Evolutionary conservation across 1,284 basidiomycete species (phyloP).

Genomic region (Puccinia hordei): DNA sequence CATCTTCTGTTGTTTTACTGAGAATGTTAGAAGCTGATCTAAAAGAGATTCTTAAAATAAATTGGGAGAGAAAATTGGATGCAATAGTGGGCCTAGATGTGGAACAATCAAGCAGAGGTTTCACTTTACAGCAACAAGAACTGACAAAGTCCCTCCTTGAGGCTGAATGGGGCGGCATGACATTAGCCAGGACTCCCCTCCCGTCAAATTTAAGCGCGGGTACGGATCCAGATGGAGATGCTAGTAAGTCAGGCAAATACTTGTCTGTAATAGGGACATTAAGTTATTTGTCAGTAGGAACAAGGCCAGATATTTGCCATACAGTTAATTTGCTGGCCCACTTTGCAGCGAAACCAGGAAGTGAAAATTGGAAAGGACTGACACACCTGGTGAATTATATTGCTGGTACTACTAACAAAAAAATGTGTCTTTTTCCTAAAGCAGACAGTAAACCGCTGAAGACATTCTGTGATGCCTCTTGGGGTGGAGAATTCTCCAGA

Average conservation of each 20-base stretch:
- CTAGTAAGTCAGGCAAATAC: neutral
- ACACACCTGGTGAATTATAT: neutral
- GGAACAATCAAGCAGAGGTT: neutral
- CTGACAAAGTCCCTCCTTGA: neutral
- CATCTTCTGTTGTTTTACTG: neutral
- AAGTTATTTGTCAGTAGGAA: slow-evolving; percentile 8
- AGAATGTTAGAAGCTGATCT: neutral
- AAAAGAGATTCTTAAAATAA: neutral
- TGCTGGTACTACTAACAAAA: neutral
- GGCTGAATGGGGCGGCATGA: neutral
- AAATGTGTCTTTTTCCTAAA: neutral
- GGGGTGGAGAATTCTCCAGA: slow-evolving; percentile 12
- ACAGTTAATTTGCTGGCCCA: neutral
- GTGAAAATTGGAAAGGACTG: no score
- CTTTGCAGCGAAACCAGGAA: no score
- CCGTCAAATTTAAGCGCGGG: neutral
- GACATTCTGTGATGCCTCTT: neutral
- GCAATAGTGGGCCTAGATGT: neutral
- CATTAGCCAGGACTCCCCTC: neutral
- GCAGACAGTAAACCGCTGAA: neutral
- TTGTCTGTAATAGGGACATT: slow-evolving; percentile 11
- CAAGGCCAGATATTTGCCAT: neutral
- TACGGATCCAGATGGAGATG: neutral
- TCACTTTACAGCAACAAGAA: neutral
- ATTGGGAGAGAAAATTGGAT: neutral